Evolutionary conservation across 2,329 filamentous ascomycete genomes (phyloP).

Genomic region (Pestalotiopsis sp.): DNA sequence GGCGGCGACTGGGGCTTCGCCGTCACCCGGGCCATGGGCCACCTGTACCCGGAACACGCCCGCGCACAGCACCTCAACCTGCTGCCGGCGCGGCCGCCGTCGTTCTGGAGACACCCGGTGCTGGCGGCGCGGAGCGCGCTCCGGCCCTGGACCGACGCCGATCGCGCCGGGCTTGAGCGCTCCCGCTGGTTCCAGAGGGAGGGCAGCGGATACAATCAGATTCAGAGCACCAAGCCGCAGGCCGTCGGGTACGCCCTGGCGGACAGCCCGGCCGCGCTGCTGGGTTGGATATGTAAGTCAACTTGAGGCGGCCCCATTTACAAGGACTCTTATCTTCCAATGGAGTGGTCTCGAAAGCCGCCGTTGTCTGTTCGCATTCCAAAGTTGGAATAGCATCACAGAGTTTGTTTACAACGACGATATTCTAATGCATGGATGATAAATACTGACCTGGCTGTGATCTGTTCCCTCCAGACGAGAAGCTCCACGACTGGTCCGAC

Average conservation of each 20-base stretch:
- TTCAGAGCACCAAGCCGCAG: conserved; percentile 69
- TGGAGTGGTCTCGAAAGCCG: background rate
- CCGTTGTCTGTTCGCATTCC: background rate
- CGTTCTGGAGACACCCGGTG: conserved; percentile 26
- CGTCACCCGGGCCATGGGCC: conserved; percentile 63
- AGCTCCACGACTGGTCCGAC: conserved; percentile 77
- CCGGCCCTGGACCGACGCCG: conserved; percentile 48
- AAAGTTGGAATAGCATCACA: too few relatives aligned
- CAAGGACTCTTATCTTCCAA: too few relatives aligned
- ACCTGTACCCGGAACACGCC: conserved; percentile 62
- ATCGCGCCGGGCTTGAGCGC: conserved; percentile 50
- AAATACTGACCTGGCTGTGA: background rate
- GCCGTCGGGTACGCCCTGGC: conserved; percentile 70
- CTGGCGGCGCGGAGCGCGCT: conserved; percentile 24
- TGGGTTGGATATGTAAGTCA: conserved; percentile 67
- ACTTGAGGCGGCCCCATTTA: too few relatives aligned
- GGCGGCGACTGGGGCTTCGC: conserved; percentile 72
- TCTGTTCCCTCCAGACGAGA: conserved; percentile 55
- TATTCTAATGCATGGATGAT: too few relatives aligned
- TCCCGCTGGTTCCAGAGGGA: conserved; percentile 56
- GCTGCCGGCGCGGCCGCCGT: background rate
- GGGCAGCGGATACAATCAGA: conserved; percentile 57
- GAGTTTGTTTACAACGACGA: too few relatives aligned
- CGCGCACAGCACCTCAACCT: conserved; percentile 50
- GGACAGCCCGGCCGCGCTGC: conserved; percentile 69